Percentiles rank a stretch among this genome's conserved stretches.
phyloP scores from a whole-genome alignment of 192 early-diverging fungal species.

The Entophlyctis helioformis region DNA sequence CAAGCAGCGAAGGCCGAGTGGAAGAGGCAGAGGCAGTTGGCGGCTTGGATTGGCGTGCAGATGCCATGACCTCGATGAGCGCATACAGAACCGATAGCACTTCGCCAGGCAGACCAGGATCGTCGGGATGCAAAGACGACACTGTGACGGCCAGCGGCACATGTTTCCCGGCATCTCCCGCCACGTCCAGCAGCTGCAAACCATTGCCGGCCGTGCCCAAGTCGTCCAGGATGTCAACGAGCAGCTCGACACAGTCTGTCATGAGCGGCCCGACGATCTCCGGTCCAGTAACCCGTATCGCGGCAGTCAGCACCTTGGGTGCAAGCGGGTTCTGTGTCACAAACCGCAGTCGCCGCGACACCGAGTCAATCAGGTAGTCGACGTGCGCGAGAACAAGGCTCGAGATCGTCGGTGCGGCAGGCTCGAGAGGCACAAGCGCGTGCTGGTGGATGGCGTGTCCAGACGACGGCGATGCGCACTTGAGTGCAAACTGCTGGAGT shows the following conservation, averaged over 20 bases:
- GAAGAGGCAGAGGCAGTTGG: too few species aligned
- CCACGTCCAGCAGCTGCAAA: constrained; percentile 8
- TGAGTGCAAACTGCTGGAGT: too few species aligned
- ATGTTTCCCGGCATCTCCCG: constrained; percentile 7
- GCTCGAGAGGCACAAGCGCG: too few species aligned
- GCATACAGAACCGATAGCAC: too few species aligned
- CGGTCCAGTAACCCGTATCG: constrained; percentile 9
- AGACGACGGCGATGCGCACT: too few species aligned
- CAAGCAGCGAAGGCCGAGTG: too few species aligned
- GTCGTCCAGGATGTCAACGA: constrained; percentile 18
- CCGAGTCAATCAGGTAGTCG: constrained; percentile 28
- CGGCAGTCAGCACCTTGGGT: constrained; percentile 15
- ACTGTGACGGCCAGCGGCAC: not conserved
- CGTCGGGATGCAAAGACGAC: not conserved
- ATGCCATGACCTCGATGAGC: too few species aligned
- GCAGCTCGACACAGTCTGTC: constrained; percentile 22
- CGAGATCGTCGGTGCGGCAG: too few species aligned
- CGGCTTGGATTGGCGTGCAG: too few species aligned
- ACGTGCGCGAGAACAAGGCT: constrained; percentile 19
- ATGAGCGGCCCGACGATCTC: constrained; percentile 18
- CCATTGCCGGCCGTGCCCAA: constrained; percentile 6
- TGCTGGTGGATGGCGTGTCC: too few species aligned
- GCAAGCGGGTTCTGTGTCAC: constrained; percentile 12
- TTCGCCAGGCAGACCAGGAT: not conserved
- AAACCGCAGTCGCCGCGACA: constrained; percentile 14